phyloP scores from a whole-genome alignment of 495 filamentous ascomycete species.

The Echria macrotheca region DNA sequence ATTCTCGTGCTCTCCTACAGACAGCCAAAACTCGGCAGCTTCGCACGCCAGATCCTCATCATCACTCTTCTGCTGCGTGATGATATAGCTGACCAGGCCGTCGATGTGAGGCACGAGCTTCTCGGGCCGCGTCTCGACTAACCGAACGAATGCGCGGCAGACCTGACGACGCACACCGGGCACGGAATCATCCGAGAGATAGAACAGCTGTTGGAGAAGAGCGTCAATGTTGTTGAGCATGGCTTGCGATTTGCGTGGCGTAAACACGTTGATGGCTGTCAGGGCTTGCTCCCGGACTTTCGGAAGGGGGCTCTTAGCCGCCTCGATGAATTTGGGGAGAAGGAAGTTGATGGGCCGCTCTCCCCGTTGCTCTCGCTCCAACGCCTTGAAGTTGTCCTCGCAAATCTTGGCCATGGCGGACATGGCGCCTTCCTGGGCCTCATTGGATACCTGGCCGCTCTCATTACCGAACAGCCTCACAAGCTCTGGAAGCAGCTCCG shows the following conservation, averaged over 20 bases:
- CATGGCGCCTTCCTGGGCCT: conserved; percentile 90
- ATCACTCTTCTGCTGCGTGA: conserved; percentile 80
- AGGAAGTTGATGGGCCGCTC: conserved; percentile 82
- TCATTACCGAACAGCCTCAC: conserved; percentile 69
- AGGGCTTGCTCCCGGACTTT: conserved; percentile 76
- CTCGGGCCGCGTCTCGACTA: conserved; percentile 85
- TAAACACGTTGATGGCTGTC: conserved; percentile 83
- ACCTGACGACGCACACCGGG: conserved; percentile 83
- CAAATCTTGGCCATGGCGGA: conserved; percentile 89
- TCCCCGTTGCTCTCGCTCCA: conserved; percentile 81
- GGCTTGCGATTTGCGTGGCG: conserved; percentile 71
- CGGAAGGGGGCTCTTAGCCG: conserved; percentile 65
- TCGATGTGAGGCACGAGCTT: conserved; percentile 84
- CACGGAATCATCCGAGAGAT: conserved; percentile 65
- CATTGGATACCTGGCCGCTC: conserved; percentile 55
- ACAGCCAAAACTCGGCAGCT: conserved; percentile 96
- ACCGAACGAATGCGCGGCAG: conserved; percentile 85
- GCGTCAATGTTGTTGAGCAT: conserved; percentile 70
- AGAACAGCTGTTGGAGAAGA: conserved; percentile 76
- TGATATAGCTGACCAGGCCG: conserved; percentile 88
- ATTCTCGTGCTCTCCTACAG: conserved; percentile 78
- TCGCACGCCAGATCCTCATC: conserved; percentile 90
- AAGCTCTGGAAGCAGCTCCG: conserved; percentile 78
- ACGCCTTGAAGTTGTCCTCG: conserved; percentile 83
- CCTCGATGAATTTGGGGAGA: conserved; percentile 84